A percentile compares a stretch with the other conserved stretches of the same genome.
Evolutionary conservation across 73 alveolate species (phyloP).

Genomic region (Uronychia binucleata): DNA sequence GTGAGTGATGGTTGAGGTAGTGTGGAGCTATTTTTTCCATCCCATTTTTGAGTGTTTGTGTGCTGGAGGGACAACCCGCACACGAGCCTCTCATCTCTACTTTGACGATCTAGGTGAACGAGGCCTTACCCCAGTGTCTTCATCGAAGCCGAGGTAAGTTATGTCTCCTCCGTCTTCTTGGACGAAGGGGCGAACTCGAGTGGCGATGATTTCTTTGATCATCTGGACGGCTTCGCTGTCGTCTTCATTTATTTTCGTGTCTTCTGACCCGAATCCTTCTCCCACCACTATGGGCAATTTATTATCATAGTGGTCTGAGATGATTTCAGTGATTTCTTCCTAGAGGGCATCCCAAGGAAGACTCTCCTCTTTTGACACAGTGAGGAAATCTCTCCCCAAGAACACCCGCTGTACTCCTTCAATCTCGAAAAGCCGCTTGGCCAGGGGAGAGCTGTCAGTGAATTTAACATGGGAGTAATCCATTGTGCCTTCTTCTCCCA

Average conservation of each 20-base stretch:
- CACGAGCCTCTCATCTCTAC: conserved; percentile 28
- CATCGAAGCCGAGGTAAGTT: conserved; percentile 10
- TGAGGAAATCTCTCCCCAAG: conserved; percentile 8
- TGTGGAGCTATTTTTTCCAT: conserved; percentile 23
- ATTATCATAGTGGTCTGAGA: neutral
- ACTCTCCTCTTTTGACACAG: conserved; percentile 14
- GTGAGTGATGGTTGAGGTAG: too few species aligned
- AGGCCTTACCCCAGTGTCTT: conserved; percentile 16
- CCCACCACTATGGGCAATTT: conserved; percentile 5
- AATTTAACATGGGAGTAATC: neutral
- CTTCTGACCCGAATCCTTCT: conserved; percentile 36
- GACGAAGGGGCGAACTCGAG: conserved; percentile 25
- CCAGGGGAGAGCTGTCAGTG: conserved; percentile 22
- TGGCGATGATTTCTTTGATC: conserved; percentile 45
- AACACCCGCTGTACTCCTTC: conserved; percentile 21
- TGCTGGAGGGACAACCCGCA: conserved; percentile 29
- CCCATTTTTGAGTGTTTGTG: conserved; percentile 18
- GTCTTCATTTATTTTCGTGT: conserved; percentile 67
- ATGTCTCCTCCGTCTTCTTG: conserved; percentile 47
- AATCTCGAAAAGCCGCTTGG: neutral
- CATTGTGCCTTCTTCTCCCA: neutral
- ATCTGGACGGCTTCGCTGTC: conserved; percentile 76
- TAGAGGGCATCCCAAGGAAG: conserved; percentile 11
- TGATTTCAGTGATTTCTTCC: neutral
- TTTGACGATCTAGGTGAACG: conserved; percentile 6